These are phyloP conservation scores for Mycena rosella DNA, from an alignment of 768 basidiomycete species.

Conservation along the genomic window DNA sequence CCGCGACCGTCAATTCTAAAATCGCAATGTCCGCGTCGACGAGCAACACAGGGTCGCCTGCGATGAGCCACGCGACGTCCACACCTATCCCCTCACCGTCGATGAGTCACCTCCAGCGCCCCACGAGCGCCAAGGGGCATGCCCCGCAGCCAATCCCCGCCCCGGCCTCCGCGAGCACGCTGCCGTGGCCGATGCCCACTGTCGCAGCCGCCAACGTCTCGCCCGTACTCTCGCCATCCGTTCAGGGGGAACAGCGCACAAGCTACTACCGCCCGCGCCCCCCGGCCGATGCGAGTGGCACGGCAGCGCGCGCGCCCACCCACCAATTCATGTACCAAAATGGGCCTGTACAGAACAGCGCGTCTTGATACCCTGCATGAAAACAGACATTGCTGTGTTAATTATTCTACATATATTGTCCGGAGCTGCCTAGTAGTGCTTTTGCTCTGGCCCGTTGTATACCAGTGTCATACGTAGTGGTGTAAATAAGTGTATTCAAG, in stretches of 20 bases:
- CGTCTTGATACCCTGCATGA: background rate
- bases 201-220: constrained; percentile 72
- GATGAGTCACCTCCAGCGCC: constrained; percentile 60
- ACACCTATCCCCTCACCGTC: constrained; percentile 68
- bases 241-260: constrained; percentile 50
- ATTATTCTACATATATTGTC: background rate
- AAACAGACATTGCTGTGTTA: constrained; percentile 1
- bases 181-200: constrained; percentile 83
- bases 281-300: constrained; percentile 6
- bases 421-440: background rate
- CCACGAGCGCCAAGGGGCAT: constrained; percentile 39
- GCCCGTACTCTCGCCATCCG: constrained; percentile 59
- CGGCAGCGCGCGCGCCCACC: constrained; percentile 6
- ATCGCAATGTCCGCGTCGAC: constrained; percentile 36
- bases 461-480: background rate
- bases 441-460: background rate
- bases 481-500: constrained; percentile 14
- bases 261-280: constrained; percentile 70
- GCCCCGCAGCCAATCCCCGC: constrained; percentile 35
- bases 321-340: constrained; percentile 29
- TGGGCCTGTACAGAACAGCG: constrained; percentile 11
- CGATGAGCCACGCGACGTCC: constrained; percentile 53
- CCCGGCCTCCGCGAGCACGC: constrained; percentile 44
- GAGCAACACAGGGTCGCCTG: constrained; percentile 49
- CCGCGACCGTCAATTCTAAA: constrained; percentile 43